These are phyloP conservation scores for Exsudoporus frostii DNA, from an alignment of 768 basidiomycete species.

Conservation along the genomic window DNA sequence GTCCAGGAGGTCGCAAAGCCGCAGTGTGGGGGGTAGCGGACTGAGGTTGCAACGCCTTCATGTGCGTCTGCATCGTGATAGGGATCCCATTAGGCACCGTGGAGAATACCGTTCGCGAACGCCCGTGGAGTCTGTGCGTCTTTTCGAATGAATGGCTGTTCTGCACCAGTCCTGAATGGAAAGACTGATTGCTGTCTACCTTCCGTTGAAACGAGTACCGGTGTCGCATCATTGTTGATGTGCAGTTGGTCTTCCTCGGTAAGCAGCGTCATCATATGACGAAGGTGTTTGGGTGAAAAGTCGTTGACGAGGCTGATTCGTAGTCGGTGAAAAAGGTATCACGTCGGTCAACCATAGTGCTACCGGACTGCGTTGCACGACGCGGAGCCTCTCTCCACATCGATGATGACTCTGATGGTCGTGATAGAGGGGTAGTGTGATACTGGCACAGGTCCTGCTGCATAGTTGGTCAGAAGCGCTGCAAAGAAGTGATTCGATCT, in stretches of 20 bases:
- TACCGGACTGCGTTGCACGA: slow-evolving; percentile 81
- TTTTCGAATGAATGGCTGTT: slow-evolving; percentile 28
- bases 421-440: slow-evolving; percentile 46
- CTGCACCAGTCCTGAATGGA: slow-evolving; percentile 42
- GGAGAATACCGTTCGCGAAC: slow-evolving; percentile 26
- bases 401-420: slow-evolving; percentile 32
- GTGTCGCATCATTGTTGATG: slow-evolving; percentile 49
- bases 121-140: slow-evolving; percentile 23
- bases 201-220: slow-evolving; percentile 42
- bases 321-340: slow-evolving; percentile 25
- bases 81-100: slow-evolving; percentile 45
- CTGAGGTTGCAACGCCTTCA: slow-evolving; percentile 60
- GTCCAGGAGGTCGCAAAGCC: slow-evolving; percentile 31
- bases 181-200: slow-evolving; percentile 49
- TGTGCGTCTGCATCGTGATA: slow-evolving; percentile 55
- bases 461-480: slow-evolving; percentile 3
- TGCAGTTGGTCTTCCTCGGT: slow-evolving; percentile 50
- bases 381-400: slow-evolving; percentile 32
- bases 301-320: slow-evolving; percentile 58
- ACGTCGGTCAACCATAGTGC: slow-evolving; percentile 72
- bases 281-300: slow-evolving; percentile 57
- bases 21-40: slow-evolving; percentile 47
- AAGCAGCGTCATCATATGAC: slow-evolving; percentile 54
- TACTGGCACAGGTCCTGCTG: slow-evolving; percentile 70
- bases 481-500: background rate